Evolutionary conservation across 1,284 basidiomycete genomes (phyloP).

Genomic region (Peniophora sp.): DNA sequence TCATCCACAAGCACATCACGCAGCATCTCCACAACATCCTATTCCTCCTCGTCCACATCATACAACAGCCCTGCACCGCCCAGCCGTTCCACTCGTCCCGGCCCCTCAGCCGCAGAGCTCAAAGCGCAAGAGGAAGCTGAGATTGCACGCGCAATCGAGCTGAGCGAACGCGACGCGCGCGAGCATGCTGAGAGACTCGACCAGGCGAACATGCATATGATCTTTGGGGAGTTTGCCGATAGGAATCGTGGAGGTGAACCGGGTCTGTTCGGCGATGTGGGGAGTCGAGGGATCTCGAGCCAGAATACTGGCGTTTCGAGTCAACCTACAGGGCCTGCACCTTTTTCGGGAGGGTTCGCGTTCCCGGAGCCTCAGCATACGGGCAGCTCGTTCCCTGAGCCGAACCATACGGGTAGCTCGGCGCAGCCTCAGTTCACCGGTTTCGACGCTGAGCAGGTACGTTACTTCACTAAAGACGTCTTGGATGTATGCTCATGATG

Average conservation of each 20-base stretch:
- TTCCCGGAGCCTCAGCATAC: neutral
- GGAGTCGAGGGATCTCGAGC: neutral
- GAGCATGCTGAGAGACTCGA: neutral
- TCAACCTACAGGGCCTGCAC: neutral
- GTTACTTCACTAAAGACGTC: neutral
- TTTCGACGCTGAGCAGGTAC: neutral
- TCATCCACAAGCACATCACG: no score
- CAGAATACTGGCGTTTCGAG: neutral
- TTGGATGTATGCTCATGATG: neutral
- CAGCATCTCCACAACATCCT: no score
- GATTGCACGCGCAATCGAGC: neutral
- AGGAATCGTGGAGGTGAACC: no score
- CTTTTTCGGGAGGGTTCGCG: neutral
- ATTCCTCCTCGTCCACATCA: no score
- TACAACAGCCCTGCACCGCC: no score
- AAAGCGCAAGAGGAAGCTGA: neutral
- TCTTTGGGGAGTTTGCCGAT: neutral
- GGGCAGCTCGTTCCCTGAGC: neutral
- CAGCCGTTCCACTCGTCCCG: no score
- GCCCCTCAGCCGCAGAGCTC: no score
- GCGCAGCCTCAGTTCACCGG: neutral
- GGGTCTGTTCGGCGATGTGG: neutral
- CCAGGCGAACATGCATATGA: neutral
- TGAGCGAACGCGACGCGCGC: neutral
- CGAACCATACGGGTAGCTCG: neutral